Evolutionary conservation across 2,329 filamentous ascomycete genomes (phyloP), one percentile per base, ranked within the genome.

Genomic region (Zopfia rhizophila): DNA sequence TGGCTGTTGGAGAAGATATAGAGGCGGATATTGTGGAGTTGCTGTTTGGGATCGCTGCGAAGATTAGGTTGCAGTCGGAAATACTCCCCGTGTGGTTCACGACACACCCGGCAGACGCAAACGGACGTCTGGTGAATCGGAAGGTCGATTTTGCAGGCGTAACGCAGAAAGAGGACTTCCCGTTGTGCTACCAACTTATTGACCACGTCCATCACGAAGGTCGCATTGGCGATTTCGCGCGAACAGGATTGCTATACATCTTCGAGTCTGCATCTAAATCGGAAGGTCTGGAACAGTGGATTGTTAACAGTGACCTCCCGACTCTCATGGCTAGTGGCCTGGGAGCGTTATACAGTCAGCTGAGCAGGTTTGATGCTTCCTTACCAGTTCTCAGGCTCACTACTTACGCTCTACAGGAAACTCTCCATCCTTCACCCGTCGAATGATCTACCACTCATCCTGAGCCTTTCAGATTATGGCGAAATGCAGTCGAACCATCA

Each of bases 181-280:
- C 94, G 0, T 75, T 99, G 1, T 97, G 97, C 74, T 97, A 97
- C 68, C 83, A 97, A 28, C 78, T 99, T 56, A 90, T 99, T 67
- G 92, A 99, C 68, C 96, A 96, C 68, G 95, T 99, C 40, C 93
- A 99, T 65, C 89, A 96, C 57, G 93, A 97, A 67, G 94, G 94
- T 29, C 87, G 93, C 44, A 89, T 95, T 13, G 94, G 94, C 10
- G 94, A 99, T 72, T 99, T 99, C 77, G 93, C 94, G 2, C 82
- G 94, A 45, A 99, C 94, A 0, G 94, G 94, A 0, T 72, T 99
- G 51, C 80, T 99, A 6, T 99, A 99, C 73, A 90, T 99, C 48
- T 96, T 97, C 59, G 93, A 97, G 73, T 90, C 91, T 1, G 91
- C 93, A 0, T 93, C 91, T 0, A 88, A 85, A 56, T 96, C 91